phyloP scores from a whole-genome alignment of 2,329 filamentous ascomycete genomes.

The Colletotrichum lupini region DNA sequence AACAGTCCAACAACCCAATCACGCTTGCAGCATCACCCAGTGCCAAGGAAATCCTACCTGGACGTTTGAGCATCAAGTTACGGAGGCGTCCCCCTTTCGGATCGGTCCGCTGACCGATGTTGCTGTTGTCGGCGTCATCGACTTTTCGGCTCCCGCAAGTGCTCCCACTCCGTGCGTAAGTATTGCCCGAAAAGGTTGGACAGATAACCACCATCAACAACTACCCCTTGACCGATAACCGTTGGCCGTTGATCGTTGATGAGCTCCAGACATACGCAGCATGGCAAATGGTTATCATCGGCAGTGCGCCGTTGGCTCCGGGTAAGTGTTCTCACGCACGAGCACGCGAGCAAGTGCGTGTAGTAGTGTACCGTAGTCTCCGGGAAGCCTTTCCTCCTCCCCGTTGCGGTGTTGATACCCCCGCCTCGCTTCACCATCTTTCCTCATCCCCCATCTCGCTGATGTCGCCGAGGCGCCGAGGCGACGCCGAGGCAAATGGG shows the following conservation, averaged over 20 bases:
- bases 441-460: neutral
- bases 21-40: neutral
- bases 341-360: neutral
- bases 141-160: neutral
- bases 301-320: neutral
- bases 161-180: neutral
- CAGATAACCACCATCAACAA: neutral
- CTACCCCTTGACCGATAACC: too few species aligned
- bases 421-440: neutral
- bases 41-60: neutral
- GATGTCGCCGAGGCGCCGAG: neutral
- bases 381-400: neutral
- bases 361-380: too few species aligned
- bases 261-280: neutral
- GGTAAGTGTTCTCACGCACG: neutral
- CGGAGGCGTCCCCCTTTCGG: neutral
- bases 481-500: neutral
- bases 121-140: neutral
- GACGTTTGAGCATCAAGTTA: neutral
- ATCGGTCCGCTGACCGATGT: neutral
- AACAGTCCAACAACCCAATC: neutral
- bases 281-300: neutral
- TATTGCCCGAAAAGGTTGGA: neutral
- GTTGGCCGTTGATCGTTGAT: neutral
- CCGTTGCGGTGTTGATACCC: neutral